A percentile compares a stretch with the other conserved stretches of the same genome.
phyloP scores from a whole-genome alignment of 139 green algal genomes.

The Coelastrella sp. region DNA sequence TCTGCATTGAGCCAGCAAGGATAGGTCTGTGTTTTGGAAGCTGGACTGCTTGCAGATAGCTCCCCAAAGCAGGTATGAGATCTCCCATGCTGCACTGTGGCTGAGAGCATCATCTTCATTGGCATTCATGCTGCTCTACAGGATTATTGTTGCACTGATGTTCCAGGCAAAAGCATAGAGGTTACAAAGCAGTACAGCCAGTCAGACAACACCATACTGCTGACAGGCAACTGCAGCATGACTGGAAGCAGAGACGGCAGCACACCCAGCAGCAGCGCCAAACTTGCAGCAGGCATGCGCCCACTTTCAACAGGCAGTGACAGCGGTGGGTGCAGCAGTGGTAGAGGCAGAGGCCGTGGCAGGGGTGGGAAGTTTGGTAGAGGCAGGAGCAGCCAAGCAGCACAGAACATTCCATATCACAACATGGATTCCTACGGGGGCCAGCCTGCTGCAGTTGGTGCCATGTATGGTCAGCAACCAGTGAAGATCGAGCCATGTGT shows the following conservation, averaged over 20 bases:
- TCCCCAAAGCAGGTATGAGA: no score
- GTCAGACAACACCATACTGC: background rate
- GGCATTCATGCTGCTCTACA: background rate
- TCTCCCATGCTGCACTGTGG: no score
- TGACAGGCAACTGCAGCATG: background rate
- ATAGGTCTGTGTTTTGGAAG: no score
- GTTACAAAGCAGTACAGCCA: background rate
- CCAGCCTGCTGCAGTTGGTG: background rate
- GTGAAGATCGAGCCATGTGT: background rate
- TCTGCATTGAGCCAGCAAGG: no score
- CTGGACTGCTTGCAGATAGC: no score
- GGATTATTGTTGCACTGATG: background rate
- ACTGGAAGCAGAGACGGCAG: slow-evolving; percentile 1
- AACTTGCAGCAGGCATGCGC: background rate
- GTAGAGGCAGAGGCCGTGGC: background rate
- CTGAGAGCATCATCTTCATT: no score
- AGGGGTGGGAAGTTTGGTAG: background rate
- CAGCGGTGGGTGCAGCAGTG: background rate
- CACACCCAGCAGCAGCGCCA: background rate
- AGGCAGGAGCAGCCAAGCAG: background rate
- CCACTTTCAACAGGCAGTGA: background rate
- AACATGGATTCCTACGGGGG: background rate
- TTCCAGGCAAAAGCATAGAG: background rate
- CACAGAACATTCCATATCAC: background rate
- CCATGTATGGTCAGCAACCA: background rate